phyloP scores from a whole-genome alignment of 768 basidiomycete species.

The Rhodotorula toruloides region DNA sequence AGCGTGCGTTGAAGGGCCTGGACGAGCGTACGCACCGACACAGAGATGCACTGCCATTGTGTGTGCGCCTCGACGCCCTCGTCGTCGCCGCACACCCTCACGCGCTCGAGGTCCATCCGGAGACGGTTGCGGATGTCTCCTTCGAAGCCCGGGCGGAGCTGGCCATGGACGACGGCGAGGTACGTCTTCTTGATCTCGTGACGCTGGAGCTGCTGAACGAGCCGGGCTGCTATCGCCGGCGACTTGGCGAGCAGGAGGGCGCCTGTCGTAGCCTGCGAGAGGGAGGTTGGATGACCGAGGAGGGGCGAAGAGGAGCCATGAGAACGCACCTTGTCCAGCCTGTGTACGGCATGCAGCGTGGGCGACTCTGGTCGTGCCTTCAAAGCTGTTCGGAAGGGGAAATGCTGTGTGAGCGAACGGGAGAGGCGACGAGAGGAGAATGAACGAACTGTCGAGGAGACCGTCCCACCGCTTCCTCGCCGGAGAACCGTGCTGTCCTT shows the following conservation, averaged over 20 bases:
- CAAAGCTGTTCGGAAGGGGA: background rate
- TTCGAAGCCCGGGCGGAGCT: slow-evolving; percentile 21
- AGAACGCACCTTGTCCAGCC: slow-evolving; percentile 29
- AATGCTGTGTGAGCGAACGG: background rate
- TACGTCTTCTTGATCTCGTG: slow-evolving; percentile 25
- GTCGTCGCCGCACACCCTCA: slow-evolving; percentile 5
- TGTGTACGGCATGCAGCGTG: slow-evolving; percentile 9
- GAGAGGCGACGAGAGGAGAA: background rate
- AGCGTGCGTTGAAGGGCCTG: background rate
- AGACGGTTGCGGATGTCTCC: slow-evolving; percentile 7
- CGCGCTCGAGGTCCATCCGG: slow-evolving; percentile 28
- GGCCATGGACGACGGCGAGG: slow-evolving; percentile 33
- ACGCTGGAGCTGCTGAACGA: slow-evolving; percentile 18
- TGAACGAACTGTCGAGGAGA: slow-evolving; percentile 3
- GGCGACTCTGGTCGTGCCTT: background rate
- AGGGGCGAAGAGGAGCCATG: accelerated
- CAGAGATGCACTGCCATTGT: slow-evolving; percentile 24
- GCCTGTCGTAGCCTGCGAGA: slow-evolving; percentile 13
- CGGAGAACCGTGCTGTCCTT: slow-evolving; percentile 21
- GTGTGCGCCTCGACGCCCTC: slow-evolving; percentile 19
- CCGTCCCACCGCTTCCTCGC: slow-evolving; percentile 11
- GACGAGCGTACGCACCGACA: slow-evolving; percentile 9
- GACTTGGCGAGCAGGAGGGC: slow-evolving; percentile 23
- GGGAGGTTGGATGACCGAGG: background rate
- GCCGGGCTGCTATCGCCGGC: background rate